Evolutionary conservation across 2,329 filamentous ascomycete species (phyloP).

Genomic region (Aspergillus sergii): DNA sequence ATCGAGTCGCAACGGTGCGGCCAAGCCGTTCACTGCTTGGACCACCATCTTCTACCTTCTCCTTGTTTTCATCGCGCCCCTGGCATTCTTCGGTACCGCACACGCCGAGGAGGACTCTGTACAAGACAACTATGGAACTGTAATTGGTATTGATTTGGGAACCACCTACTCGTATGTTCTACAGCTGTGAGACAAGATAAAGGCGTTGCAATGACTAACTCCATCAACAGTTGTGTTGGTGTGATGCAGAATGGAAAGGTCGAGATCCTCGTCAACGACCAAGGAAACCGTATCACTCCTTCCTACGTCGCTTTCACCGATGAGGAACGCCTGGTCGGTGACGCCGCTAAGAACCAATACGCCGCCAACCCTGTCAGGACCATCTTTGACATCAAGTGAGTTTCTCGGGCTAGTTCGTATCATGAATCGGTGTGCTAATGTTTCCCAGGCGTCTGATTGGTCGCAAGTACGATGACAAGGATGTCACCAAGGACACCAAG

Average conservation of each 20-base stretch:
- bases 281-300: slow-evolving; percentile 94
- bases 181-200: neutral
- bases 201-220: slow-evolving; percentile 17
- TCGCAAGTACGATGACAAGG: slow-evolving; percentile 79
- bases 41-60: slow-evolving; percentile 89
- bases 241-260: slow-evolving; percentile 96
- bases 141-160: slow-evolving; percentile 94
- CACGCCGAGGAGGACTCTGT: slow-evolving; percentile 73
- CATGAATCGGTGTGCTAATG: neutral
- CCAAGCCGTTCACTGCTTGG: slow-evolving; percentile 74
- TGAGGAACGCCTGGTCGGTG: slow-evolving; percentile 93
- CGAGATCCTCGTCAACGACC: slow-evolving; percentile 93
- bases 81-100: slow-evolving; percentile 77
- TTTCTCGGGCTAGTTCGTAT: slow-evolving; percentile 19
- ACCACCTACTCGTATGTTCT: slow-evolving; percentile 67
- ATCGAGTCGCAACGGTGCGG: slow-evolving; percentile 62
- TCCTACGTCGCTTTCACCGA: slow-evolving; percentile 97
- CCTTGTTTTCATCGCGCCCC: slow-evolving; percentile 80
- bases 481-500: slow-evolving; percentile 92
- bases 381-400: slow-evolving; percentile 82
- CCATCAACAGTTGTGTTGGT: slow-evolving; percentile 75
- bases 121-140: slow-evolving; percentile 75
- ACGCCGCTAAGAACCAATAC: slow-evolving; percentile 96
- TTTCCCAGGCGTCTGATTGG: slow-evolving; percentile 73
- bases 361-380: slow-evolving; percentile 76